Percentiles rank a stretch among this genome's conserved stretches.
These are phyloP conservation scores for Neonectria ditissima DNA, from an alignment of 2,329 filamentous ascomycete genomes.

Conservation along the genomic window DNA sequence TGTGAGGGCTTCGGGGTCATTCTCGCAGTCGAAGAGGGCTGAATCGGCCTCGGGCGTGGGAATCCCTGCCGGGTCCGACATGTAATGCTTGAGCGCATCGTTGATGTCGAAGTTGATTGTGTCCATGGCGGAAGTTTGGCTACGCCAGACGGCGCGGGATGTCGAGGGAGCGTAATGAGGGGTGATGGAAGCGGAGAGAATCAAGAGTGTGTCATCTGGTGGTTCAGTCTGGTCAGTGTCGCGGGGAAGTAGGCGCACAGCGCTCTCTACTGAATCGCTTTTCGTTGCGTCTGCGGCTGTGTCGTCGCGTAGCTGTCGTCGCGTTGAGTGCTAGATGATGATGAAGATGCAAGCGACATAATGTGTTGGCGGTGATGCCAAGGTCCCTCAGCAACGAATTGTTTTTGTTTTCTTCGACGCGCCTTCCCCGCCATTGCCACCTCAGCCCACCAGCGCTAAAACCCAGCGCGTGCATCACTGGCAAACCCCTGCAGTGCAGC, in stretches of 20 bases:
- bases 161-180: slow-evolving; percentile 23
- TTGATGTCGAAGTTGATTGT: slow-evolving; percentile 95
- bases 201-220: slow-evolving; percentile 32
- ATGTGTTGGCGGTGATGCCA: slow-evolving; percentile 33
- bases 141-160: slow-evolving; percentile 35
- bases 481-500: slow-evolving; percentile 39
- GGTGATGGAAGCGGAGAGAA: slow-evolving; percentile 20
- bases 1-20: slow-evolving; percentile 86
- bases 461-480: slow-evolving; percentile 33
- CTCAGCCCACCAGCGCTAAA: slow-evolving; percentile 40
- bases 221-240: neutral
- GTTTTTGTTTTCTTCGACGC: slow-evolving; percentile 52
- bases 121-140: slow-evolving; percentile 64
- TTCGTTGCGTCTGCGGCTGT: slow-evolving; percentile 1
- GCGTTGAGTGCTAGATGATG: slow-evolving; percentile 26
- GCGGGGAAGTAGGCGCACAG: slow-evolving; percentile 3
- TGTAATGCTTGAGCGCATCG: slow-evolving; percentile 94
- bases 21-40: slow-evolving; percentile 89
- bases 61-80: slow-evolving; percentile 89
- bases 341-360: slow-evolving; percentile 18
- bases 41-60: slow-evolving; percentile 87
- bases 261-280: slow-evolving; percentile 1
- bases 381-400: slow-evolving; percentile 44
- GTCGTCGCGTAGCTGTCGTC: slow-evolving; percentile 10
- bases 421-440: slow-evolving; percentile 35